Conservation (phyloP, 108 stramenopile species). For the Nitzschia sp. region DNA sequence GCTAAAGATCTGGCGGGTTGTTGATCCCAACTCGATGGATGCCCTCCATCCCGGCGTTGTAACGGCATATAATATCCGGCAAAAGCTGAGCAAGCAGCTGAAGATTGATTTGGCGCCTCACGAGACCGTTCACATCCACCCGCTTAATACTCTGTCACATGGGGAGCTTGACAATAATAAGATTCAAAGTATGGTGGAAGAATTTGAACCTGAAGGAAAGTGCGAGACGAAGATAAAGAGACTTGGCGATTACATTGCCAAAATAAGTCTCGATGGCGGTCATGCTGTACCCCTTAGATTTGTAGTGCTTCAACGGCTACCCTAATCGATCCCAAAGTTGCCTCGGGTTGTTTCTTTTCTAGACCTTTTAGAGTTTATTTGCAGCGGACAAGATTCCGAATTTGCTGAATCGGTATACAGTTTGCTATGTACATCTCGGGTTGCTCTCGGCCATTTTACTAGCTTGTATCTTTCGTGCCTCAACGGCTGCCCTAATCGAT, state of each 20-base stretch:
- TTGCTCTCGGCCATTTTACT: too few species aligned
- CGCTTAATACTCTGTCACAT: conserved; percentile 32
- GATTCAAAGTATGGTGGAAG: conserved; percentile 38
- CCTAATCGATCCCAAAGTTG: too few species aligned
- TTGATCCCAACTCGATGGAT: conserved; percentile 63
- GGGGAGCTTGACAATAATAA: conserved; percentile 49
- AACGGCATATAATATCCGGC: conserved; percentile 53
- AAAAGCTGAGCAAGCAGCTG: conserved; percentile 81
- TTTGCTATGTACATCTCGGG: too few species aligned
- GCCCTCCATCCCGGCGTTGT: conserved; percentile 75
- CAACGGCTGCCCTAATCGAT: too few species aligned
- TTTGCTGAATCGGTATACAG: not conserved
- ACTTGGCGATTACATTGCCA: conserved; percentile 77
- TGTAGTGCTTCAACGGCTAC: conserved; percentile 31
- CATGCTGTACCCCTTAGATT: conserved; percentile 71
- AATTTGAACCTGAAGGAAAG: conserved; percentile 47
- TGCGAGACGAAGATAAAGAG: conserved; percentile 55
- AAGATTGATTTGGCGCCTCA: conserved; percentile 82
- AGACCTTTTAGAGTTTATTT: not conserved
- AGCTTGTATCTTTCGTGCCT: too few species aligned
- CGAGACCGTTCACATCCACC: conserved; percentile 67
- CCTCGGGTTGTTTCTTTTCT: not conserved
- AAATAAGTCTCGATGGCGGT: conserved; percentile 68
- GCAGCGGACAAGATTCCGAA: not conserved
- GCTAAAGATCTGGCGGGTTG: conserved; percentile 73